These are phyloP conservation scores for Botrytis pseudocinerea DNA, from an alignment of 2,329 filamentous ascomycete species.

Conservation along the genomic window DNA sequence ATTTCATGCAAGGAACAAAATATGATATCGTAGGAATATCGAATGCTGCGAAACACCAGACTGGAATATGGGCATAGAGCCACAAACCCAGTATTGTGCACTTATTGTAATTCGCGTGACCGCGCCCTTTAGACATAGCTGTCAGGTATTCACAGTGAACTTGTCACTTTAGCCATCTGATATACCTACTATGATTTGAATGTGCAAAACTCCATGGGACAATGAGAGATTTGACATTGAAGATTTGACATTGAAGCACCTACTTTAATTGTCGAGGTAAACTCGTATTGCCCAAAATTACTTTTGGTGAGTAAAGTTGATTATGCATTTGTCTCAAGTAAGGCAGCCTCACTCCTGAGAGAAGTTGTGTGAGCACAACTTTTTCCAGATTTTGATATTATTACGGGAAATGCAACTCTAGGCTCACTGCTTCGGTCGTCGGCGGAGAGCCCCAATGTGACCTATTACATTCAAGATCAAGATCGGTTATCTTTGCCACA, in stretches of 20 bases:
- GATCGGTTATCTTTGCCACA: slow-evolving; percentile 12
- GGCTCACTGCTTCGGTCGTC: not conserved
- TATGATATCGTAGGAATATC: not conserved
- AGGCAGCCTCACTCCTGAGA: not conserved
- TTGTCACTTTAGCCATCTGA: not conserved
- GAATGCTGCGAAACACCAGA: not conserved
- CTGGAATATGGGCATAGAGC: not conserved
- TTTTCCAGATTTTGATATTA: not conserved
- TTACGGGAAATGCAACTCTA: not conserved
- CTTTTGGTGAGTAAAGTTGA: not conserved
- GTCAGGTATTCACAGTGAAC: not conserved
- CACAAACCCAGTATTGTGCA: not conserved
- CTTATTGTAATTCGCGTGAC: not conserved
- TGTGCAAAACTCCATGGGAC: not conserved
- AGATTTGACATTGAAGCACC: not conserved
- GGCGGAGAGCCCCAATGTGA: not conserved
- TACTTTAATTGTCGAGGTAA: not conserved
- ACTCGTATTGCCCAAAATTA: not conserved
- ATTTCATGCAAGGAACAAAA: slow-evolving; percentile 5
- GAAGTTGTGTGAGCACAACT: not conserved
- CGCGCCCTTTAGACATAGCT: not conserved
- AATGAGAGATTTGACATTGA: not conserved
- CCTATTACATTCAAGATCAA: slow-evolving; percentile 3
- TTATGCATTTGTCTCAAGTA: not conserved
- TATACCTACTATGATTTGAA: not conserved